Percentiles rank a stretch among this genome's conserved stretches.
phyloP scores from a whole-genome alignment of 345 rosid genomes.

The Jatropha curcas region DNA sequence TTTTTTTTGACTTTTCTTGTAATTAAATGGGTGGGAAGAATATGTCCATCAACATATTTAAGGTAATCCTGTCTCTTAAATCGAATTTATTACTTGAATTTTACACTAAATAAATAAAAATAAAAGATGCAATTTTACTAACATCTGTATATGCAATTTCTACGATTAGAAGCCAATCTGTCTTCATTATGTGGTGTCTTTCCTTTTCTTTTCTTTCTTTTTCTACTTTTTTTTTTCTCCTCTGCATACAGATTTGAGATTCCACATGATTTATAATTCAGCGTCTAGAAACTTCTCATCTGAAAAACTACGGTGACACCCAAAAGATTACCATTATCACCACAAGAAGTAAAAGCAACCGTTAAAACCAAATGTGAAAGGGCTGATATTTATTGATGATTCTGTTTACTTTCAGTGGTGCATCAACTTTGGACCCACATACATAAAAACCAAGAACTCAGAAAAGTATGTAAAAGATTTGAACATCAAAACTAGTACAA shows the following conservation, averaged over 20 bases:
- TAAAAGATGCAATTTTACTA: background rate
- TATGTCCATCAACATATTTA: too few relatives aligned
- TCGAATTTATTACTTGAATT: too few relatives aligned
- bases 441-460: too few relatives aligned
- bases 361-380: conserved; percentile 1
- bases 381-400: background rate
- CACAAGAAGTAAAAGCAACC: background rate
- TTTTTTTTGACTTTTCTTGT: too few relatives aligned
- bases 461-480: background rate
- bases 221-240: background rate
- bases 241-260: background rate
- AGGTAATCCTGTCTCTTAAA: too few relatives aligned
- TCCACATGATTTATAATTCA: background rate
- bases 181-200: background rate
- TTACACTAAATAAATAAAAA: too few relatives aligned
- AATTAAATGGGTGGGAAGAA: too few relatives aligned
- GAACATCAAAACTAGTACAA: background rate
- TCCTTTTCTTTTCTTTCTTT: background rate
- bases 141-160: background rate
- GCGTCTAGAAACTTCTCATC: background rate
- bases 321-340: background rate
- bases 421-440: background rate
- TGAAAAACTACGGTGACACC: too few relatives aligned
- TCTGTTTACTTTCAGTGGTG: background rate
- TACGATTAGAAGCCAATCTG: background rate